These are phyloP conservation scores for Xylariaceae sp. DNA, from an alignment of 2,329 filamentous ascomycete species.

Conservation along the genomic window DNA sequence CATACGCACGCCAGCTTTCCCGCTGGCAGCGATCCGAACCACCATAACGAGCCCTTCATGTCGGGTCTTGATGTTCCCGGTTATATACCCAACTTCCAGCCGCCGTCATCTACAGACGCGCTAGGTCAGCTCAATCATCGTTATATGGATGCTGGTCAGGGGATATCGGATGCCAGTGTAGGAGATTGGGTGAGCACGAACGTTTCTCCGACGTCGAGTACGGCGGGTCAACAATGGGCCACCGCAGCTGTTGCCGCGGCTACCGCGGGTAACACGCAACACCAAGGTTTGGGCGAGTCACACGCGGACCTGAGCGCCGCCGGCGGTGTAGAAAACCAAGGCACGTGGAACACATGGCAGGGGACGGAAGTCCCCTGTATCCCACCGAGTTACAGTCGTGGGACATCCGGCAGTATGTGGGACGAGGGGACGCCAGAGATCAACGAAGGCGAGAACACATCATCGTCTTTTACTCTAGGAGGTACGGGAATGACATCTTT, in stretches of 20 bases:
- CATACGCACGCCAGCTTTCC: conserved; percentile 19
- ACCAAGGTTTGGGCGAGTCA: not conserved
- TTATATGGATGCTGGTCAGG: conserved; percentile 8
- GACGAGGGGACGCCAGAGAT: conserved; percentile 4
- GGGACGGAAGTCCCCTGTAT: conserved; percentile 7
- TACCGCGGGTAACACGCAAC: conserved; percentile 14
- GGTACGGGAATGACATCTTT: conserved; percentile 22
- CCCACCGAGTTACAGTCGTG: conserved; percentile 5
- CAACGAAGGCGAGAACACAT: conserved; percentile 5
- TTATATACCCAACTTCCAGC: conserved; percentile 15
- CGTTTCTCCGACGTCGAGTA: conserved; percentile 1
- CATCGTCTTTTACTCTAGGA: conserved; percentile 19
- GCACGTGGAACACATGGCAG: conserved; percentile 22
- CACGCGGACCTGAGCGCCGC: not conserved
- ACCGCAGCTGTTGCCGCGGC: conserved; percentile 11
- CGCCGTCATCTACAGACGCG: conserved; percentile 6
- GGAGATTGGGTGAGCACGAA: conserved; percentile 22
- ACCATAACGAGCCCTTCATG: conserved; percentile 28
- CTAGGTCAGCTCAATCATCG: conserved; percentile 13
- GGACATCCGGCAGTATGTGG: conserved; percentile 6
- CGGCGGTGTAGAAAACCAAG: conserved; percentile 9
- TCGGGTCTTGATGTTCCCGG: conserved; percentile 24
- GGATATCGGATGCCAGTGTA: conserved; percentile 1
- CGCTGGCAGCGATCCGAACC: conserved; percentile 10
- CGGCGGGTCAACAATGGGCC: conserved; percentile 22